Conservation (phyloP, 225 moss, liverwort and hornwort species). For the Neckera pumila region DNA sequence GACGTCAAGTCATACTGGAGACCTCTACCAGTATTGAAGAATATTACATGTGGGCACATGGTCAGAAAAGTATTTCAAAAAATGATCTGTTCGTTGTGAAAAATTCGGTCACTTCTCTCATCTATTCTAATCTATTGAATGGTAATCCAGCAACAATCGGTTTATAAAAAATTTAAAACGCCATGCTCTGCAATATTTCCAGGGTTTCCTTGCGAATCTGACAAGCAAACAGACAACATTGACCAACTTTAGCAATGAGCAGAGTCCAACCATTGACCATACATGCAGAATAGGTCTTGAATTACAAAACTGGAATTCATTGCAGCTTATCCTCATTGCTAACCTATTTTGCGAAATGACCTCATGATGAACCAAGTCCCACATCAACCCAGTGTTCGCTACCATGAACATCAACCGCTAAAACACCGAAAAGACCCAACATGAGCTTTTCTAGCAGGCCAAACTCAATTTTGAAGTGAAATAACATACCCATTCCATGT, state of each 20-base stretch:
- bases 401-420: background rate
- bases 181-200: slow-evolving; percentile 76
- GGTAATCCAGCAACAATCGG: background rate
- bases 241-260: background rate
- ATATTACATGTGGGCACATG: background rate
- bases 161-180: slow-evolving; percentile 16
- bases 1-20: background rate
- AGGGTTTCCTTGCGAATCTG: slow-evolving; percentile 82
- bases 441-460: background rate
- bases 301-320: background rate
- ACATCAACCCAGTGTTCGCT: background rate
- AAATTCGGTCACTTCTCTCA: background rate
- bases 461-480: background rate
- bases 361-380: background rate
- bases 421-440: background rate
- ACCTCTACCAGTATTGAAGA: background rate
- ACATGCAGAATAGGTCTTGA: background rate
- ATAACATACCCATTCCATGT: slow-evolving; percentile 81
- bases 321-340: background rate
- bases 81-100: background rate
- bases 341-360: background rate
- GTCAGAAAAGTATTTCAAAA: background rate
- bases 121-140: background rate
- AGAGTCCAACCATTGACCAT: background rate
- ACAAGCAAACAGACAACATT: background rate